Conservation (phyloP, 1,139 yeast species). For the Kodamaea anthophila region DNA sequence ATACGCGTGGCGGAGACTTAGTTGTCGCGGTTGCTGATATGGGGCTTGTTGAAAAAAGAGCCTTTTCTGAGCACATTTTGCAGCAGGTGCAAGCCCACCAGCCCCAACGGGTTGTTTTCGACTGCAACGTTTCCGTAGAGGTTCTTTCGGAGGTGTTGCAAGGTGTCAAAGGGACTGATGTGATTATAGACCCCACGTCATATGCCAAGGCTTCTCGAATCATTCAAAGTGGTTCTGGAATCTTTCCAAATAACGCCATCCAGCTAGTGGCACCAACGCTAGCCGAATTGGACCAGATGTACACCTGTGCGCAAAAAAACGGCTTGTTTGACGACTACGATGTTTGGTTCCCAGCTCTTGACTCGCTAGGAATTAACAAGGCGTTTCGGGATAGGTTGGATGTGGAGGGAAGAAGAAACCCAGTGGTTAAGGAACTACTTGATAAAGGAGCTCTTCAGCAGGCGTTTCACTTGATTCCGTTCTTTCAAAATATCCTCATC, state of each 20-base stretch:
- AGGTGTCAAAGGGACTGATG: slow-evolving; percentile 11
- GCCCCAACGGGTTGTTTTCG: slow-evolving; percentile 51
- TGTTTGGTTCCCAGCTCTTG: slow-evolving; percentile 71
- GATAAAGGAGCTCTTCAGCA: slow-evolving; percentile 59
- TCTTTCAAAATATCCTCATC: slow-evolving; percentile 57
- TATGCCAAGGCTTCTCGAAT: slow-evolving; percentile 48
- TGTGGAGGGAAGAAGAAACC: slow-evolving; percentile 15
- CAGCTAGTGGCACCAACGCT: slow-evolving; percentile 63
- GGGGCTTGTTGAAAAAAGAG: slow-evolving; percentile 50
- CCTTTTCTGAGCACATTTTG: slow-evolving; percentile 35
- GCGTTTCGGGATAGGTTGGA: slow-evolving; percentile 38
- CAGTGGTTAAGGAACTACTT: slow-evolving; percentile 20
- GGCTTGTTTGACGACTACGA: slow-evolving; percentile 57
- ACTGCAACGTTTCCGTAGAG: slow-evolving; percentile 56
- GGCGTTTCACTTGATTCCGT: slow-evolving; percentile 66
- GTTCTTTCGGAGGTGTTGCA: slow-evolving; percentile 36
- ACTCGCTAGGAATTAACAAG: slow-evolving; percentile 49
- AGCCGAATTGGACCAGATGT: slow-evolving; percentile 52
- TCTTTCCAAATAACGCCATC: slow-evolving; percentile 29
- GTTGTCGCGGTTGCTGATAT: slow-evolving; percentile 81
- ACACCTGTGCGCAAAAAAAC: slow-evolving; percentile 37
- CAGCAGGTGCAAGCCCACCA: slow-evolving; percentile 22
- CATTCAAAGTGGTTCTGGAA: slow-evolving; percentile 16
- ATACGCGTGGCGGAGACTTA: slow-evolving; percentile 55
- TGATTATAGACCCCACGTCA: slow-evolving; percentile 76